Percentiles rank a stretch among this genome's conserved stretches.
Conservation (phyloP, 805 yeast species). For the Yamadazyma sp. region DNA sequence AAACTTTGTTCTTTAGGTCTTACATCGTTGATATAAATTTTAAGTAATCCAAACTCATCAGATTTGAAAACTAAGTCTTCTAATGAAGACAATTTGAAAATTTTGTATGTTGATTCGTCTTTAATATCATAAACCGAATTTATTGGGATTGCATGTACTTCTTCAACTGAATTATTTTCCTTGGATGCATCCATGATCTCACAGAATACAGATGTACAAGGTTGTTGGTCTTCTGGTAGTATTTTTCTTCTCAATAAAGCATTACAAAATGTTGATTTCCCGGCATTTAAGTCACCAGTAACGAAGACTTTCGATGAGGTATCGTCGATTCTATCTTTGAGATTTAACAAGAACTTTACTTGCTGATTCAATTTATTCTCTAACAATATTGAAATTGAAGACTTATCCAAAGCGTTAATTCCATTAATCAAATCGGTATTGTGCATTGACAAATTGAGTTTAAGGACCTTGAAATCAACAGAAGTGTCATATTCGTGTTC, state of each 20-base stretch:
- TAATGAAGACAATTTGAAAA: slow-evolving; percentile 51
- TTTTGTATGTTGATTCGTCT: slow-evolving; percentile 66
- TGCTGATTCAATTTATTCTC: slow-evolving; percentile 66
- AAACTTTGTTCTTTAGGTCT: slow-evolving; percentile 67
- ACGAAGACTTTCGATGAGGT: slow-evolving; percentile 91
- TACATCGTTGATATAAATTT: slow-evolving; percentile 77
- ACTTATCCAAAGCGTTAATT: slow-evolving; percentile 58
- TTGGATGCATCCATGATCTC: slow-evolving; percentile 80
- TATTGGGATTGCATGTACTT: slow-evolving; percentile 85
- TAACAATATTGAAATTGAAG: slow-evolving; percentile 65
- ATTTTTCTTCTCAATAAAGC: slow-evolving; percentile 74
- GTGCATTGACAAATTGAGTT: slow-evolving; percentile 52
- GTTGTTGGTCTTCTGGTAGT: slow-evolving; percentile 95
- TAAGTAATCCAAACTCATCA: slow-evolving; percentile 68
- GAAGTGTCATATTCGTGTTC: not conserved
- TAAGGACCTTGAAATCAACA: slow-evolving; percentile 56
- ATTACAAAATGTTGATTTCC: slow-evolving; percentile 94
- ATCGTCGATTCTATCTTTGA: slow-evolving; percentile 84
- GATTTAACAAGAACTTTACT: slow-evolving; percentile 61
- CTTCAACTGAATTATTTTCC: slow-evolving; percentile 73
- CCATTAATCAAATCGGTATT: slow-evolving; percentile 30
- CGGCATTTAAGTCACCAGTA: slow-evolving; percentile 96
- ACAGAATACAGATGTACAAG: slow-evolving; percentile 94
- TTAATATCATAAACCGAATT: slow-evolving; percentile 47
- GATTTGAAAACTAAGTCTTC: slow-evolving; percentile 70